A percentile compares a stretch with the other conserved stretches of the same genome.
Evolutionary conservation across 2,329 filamentous ascomycete species (phyloP).

Genomic region (Pseudogymnoascus sp.): DNA sequence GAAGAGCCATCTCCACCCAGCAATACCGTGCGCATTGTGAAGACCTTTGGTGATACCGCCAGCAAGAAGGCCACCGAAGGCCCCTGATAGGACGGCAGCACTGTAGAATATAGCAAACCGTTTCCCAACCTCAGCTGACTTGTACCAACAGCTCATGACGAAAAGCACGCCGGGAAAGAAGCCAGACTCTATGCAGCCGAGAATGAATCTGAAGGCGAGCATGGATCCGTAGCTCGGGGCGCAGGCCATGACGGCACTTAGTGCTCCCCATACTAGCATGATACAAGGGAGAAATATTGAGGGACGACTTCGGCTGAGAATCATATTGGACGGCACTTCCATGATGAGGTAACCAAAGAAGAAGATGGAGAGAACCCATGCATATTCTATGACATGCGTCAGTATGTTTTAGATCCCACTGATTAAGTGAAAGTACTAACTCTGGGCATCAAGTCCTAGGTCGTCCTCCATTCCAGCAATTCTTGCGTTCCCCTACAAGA

Average conservation of each 20-base stretch:
- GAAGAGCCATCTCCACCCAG: slow-evolving; percentile 48
- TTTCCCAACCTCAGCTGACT: slow-evolving; percentile 45
- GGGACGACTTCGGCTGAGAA: slow-evolving; percentile 38
- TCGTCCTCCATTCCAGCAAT: slow-evolving; percentile 48
- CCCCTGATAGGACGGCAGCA: slow-evolving; percentile 46
- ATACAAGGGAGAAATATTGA: slow-evolving; percentile 38
- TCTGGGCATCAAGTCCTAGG: slow-evolving; percentile 25
- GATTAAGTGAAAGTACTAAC: background rate
- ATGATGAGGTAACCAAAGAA: slow-evolving; percentile 46
- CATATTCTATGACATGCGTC: slow-evolving; percentile 12
- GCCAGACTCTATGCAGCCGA: slow-evolving; percentile 44
- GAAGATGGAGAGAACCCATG: slow-evolving; percentile 26
- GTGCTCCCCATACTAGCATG: slow-evolving; percentile 41
- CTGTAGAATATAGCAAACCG: slow-evolving; percentile 52
- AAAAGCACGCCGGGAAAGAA: slow-evolving; percentile 47
- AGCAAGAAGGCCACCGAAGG: slow-evolving; percentile 41
- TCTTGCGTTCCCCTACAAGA: slow-evolving; percentile 40
- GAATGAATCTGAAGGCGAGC: slow-evolving; percentile 40
- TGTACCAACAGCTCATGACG: slow-evolving; percentile 51
- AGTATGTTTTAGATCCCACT: background rate
- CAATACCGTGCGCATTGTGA: slow-evolving; percentile 39
- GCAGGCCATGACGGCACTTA: slow-evolving; percentile 44
- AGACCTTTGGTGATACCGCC: slow-evolving; percentile 35
- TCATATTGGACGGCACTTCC: slow-evolving; percentile 43
- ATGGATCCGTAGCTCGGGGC: slow-evolving; percentile 42